These are phyloP conservation scores for Leccinum ochraceum DNA, from an alignment of 768 basidiomycete genomes.

Conservation along the genomic window DNA sequence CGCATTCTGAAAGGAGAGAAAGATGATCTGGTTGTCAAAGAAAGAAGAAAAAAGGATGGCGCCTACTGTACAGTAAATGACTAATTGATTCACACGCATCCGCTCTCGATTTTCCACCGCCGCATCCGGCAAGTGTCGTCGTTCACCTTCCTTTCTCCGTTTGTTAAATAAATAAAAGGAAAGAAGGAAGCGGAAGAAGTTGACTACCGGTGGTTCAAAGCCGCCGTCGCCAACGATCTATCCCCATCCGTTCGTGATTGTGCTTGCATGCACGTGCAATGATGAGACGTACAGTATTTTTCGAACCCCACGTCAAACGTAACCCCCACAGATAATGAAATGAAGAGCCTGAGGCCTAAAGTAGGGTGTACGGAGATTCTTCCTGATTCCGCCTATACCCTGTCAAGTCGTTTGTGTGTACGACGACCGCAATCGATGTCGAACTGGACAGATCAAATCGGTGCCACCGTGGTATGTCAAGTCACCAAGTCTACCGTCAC, in stretches of 20 bases:
- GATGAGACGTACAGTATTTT: not conserved
- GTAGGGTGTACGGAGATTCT: not conserved
- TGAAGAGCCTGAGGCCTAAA: not conserved
- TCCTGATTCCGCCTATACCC: not conserved
- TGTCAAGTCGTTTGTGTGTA: not conserved
- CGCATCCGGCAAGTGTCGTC: constrained; percentile 25
- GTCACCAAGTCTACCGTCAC: not conserved
- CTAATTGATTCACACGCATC: constrained; percentile 22
- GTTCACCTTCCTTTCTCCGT: constrained; percentile 8
- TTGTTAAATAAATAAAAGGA: not conserved
- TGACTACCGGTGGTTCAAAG: not conserved
- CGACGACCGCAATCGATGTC: not conserved
- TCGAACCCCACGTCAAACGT: not conserved
- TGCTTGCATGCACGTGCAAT: not conserved
- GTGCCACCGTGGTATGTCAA: not conserved
- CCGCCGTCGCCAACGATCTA: not conserved
- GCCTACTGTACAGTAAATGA: constrained; percentile 24
- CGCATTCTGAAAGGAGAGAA: not conserved
- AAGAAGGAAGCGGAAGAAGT: not conserved
- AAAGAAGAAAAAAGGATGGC: not conserved
- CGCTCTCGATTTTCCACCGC: not conserved
- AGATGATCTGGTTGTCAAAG: not conserved
- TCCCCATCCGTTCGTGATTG: not conserved
- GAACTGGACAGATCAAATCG: not conserved
- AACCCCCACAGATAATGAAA: not conserved